Conservation (phyloP, 352 stramenopile species). For the Aphanomyces stellatus region DNA sequence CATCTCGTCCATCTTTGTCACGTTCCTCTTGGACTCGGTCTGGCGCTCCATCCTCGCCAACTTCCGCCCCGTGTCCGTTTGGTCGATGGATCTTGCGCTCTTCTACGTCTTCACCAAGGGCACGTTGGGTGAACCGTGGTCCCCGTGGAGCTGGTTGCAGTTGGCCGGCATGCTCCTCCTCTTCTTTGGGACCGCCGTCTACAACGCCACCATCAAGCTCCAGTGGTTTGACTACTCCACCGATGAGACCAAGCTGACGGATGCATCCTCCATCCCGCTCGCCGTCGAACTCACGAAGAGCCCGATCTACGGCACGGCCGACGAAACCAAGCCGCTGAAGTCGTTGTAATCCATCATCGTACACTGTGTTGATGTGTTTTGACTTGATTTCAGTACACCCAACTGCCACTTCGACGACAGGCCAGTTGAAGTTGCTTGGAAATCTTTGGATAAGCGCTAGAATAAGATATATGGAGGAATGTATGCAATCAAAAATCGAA, state of each 20-base stretch:
- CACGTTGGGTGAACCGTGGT: constrained; percentile 75
- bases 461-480: too few relatives aligned
- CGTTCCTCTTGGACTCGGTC: constrained; percentile 73
- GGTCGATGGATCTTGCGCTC: constrained; percentile 75
- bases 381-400: neutral
- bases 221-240: constrained; percentile 14
- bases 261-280: neutral
- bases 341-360: neutral
- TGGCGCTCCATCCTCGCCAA: constrained; percentile 90
- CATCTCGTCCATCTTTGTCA: constrained; percentile 78
- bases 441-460: too few relatives aligned
- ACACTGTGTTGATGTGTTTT: neutral
- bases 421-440: too few relatives aligned
- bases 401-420: too few relatives aligned
- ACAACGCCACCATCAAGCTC: constrained; percentile 50
- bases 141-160: constrained; percentile 62
- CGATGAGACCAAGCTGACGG: neutral
- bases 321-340: neutral
- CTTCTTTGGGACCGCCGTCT: constrained; percentile 82
- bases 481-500: too few relatives aligned
- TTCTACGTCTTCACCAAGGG: constrained; percentile 66
- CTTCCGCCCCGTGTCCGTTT: constrained; percentile 77
- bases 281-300: constrained; percentile 11
- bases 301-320: neutral
- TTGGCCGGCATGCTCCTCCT: constrained; percentile 68